phyloP scores from a whole-genome alignment of 805 yeast genomes.

The Spathaspora boniae region DNA sequence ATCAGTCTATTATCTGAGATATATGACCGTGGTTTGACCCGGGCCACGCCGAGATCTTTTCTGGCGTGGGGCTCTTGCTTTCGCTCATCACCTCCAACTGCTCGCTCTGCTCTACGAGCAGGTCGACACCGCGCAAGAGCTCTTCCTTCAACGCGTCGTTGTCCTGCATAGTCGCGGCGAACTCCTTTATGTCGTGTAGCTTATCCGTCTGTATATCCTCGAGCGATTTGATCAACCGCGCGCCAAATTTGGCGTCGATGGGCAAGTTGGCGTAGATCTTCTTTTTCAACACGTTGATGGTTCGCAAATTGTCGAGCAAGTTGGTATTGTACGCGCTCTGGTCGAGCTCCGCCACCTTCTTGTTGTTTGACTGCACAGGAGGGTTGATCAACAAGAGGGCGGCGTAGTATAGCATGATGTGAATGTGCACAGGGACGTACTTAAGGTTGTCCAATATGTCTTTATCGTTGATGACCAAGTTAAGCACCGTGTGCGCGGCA shows the following conservation, averaged over 20 bases:
- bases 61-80: conserved; percentile 32
- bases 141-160: conserved; percentile 10
- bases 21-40: conserved; percentile 66
- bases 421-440: conserved; percentile 71
- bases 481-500: conserved; percentile 62
- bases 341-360: conserved; percentile 20
- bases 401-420: conserved; percentile 67
- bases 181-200: conserved; percentile 14
- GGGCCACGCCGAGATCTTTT: conserved; percentile 56
- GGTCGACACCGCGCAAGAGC: conserved; percentile 1
- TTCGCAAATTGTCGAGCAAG: conserved; percentile 34
- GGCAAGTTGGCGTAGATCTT: conserved; percentile 46
- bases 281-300: conserved; percentile 42
- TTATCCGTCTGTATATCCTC: conserved; percentile 32
- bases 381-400: conserved; percentile 54
- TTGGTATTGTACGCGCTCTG: conserved; percentile 23
- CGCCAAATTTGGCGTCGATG: conserved; percentile 50
- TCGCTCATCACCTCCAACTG: conserved; percentile 4
- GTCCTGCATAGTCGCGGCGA: conserved; percentile 19
- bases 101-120: conserved; percentile 6
- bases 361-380: conserved; percentile 28
- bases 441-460: conserved; percentile 55
- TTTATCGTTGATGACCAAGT: conserved; percentile 53
- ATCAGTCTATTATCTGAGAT: conserved; percentile 40
- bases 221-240: conserved; percentile 33